Conservation (phyloP, 345 rosid genomes). For the Iberis pinnata region DNA sequence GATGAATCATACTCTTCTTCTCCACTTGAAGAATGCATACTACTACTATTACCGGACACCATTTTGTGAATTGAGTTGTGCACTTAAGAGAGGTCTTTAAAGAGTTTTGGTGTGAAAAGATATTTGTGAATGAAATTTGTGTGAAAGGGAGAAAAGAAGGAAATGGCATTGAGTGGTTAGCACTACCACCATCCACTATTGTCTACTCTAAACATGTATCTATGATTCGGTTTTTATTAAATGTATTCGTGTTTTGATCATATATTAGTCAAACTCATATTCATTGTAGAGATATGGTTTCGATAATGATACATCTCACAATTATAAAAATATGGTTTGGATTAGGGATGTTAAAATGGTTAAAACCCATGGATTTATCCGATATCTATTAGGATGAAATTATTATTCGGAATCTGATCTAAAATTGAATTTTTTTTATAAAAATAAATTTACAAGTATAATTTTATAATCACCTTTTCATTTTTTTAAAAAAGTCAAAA, state of each 20-base stretch:
- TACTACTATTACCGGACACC: constrained; percentile 83
- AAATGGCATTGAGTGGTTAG: constrained; percentile 35
- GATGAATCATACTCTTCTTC: constrained; percentile 81
- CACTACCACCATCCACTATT: constrained; percentile 39
- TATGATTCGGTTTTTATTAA: constrained; percentile 15
- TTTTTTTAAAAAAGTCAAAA: no score
- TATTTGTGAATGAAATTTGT: no score
- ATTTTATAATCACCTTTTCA: no score
- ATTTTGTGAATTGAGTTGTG: constrained; percentile 25
- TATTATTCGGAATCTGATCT: no score
- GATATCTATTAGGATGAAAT: no score
- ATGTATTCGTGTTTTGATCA: constrained; percentile 7
- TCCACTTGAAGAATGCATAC: constrained; percentile 78
- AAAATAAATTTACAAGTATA: no score
- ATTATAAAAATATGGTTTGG: no score
- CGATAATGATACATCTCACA: constrained; percentile 14
- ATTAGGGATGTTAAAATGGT: no score
- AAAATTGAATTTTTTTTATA: no score
- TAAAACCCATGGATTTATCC: no score
- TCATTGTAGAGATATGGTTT: constrained; percentile 6
- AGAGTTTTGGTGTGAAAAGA: no score
- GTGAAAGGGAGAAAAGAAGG: constrained; percentile 31
- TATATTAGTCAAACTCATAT: constrained; percentile 17
- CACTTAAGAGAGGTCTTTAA: no score
- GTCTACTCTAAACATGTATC: constrained; percentile 25